Conservation (phyloP, 2,329 filamentous ascomycete genomes). For the Trichoderma atrobrunneum region DNA sequence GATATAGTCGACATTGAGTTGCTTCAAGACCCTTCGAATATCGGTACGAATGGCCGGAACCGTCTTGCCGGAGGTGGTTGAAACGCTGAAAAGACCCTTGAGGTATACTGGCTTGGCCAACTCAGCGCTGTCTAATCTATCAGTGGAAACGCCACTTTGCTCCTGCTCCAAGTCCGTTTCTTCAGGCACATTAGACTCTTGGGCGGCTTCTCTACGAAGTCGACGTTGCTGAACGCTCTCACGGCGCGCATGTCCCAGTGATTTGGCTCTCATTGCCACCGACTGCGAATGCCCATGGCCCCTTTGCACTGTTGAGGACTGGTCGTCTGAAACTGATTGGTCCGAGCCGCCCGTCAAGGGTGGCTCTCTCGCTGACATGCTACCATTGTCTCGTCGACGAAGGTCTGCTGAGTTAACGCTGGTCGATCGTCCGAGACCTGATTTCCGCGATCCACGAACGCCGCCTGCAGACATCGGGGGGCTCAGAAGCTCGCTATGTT, state of each 20-base stretch:
- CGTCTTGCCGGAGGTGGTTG: conserved; percentile 90
- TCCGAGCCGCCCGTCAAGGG: conserved; percentile 78
- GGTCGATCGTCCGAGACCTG: conserved; percentile 75
- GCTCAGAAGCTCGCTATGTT: conserved; percentile 75
- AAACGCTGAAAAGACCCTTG: conserved; percentile 95
- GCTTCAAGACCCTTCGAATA: conserved; percentile 83
- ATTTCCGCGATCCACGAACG: conserved; percentile 55
- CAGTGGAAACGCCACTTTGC: conserved; percentile 58
- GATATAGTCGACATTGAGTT: conserved; percentile 83
- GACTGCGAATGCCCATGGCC: conserved; percentile 53
- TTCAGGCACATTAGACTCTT: conserved; percentile 78
- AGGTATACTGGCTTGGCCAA: conserved; percentile 91
- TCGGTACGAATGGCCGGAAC: conserved; percentile 81
- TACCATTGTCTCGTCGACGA: conserved; percentile 56
- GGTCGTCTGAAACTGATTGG: conserved; percentile 60
- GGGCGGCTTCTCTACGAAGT: conserved; percentile 66
- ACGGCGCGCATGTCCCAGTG: conserved; percentile 80
- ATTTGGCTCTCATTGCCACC: conserved; percentile 74
- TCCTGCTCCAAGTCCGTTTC: conserved; percentile 82
- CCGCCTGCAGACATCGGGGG: conserved; percentile 65
- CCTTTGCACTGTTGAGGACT: conserved; percentile 50
- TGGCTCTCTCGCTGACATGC: conserved; percentile 56
- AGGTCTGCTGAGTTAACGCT: conserved; percentile 89
- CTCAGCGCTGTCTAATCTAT: conserved; percentile 65
- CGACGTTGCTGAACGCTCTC: conserved; percentile 91